These are phyloP conservation scores for Fusarium falciforme DNA, from an alignment of 2,329 filamentous ascomycete genomes.

Conservation along the genomic window DNA sequence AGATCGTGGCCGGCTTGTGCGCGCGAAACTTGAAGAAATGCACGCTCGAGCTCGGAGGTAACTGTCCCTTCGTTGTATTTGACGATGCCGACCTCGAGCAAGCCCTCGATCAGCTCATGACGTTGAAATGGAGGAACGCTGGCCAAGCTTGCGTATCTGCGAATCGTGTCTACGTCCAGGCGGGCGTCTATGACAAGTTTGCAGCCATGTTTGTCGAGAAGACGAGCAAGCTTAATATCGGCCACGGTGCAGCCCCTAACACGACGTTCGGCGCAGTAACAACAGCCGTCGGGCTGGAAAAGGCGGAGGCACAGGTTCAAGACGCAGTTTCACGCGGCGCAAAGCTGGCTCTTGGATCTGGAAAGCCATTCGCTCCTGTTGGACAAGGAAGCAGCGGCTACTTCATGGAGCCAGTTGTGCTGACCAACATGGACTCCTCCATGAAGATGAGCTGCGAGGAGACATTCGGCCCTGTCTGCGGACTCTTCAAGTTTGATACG, in stretches of 20 bases:
- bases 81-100: conserved; percentile 74
- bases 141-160: conserved; percentile 76
- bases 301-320: conserved; percentile 32
- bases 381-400: conserved; percentile 52
- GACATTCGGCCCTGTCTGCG: neutral
- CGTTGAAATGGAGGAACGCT: conserved; percentile 71
- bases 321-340: conserved; percentile 35
- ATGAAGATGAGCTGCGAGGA: conserved; percentile 10
- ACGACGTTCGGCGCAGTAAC: conserved; percentile 46
- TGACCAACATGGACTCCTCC: neutral
- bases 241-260: conserved; percentile 17
- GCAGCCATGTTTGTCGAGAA: conserved; percentile 53
- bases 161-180: conserved; percentile 68
- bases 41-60: conserved; percentile 77
- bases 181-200: conserved; percentile 74
- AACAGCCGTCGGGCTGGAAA: conserved; percentile 39
- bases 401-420: conserved; percentile 60
- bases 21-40: conserved; percentile 74
- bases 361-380: neutral
- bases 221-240: conserved; percentile 4
- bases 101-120: conserved; percentile 70
- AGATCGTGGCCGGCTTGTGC: conserved; percentile 69
- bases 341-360: conserved; percentile 17
- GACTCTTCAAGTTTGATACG: neutral
- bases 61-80: conserved; percentile 73